phyloP scores from a whole-genome alignment of 352 stramenopile species.

The Phytophthora pistaciae region DNA sequence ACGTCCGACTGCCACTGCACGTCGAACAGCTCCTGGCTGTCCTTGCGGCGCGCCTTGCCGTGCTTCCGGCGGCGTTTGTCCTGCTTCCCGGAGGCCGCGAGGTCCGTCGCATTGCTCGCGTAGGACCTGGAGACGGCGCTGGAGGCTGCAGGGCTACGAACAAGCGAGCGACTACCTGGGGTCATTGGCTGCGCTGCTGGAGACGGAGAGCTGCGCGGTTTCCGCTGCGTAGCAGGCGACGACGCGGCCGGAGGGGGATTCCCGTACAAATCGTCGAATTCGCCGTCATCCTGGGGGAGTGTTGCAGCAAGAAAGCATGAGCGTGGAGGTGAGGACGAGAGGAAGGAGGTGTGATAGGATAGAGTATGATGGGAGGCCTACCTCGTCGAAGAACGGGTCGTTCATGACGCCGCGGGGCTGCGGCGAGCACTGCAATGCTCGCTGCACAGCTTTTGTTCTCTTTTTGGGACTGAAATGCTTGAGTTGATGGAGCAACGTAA shows the following conservation, averaged over 20 bases:
- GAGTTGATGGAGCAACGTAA: background rate
- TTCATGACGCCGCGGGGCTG: conserved; percentile 28
- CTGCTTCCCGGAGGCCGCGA: conserved; percentile 17
- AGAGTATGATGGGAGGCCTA: background rate
- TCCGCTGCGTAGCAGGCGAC: conserved; percentile 1
- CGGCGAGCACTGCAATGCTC: background rate
- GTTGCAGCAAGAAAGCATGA: conserved; percentile 8
- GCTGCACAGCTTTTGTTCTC: conserved; percentile 4
- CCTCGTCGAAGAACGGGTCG: conserved; percentile 52
- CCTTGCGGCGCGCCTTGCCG: conserved; percentile 46
- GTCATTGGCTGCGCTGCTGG: conserved; percentile 1
- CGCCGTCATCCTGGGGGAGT: conserved; percentile 62
- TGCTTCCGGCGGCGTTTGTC: conserved; percentile 21
- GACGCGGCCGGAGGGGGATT: conserved; percentile 21
- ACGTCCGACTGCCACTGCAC: conserved; percentile 71
- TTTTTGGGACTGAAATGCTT: conserved; percentile 7
- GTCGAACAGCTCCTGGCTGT: conserved; percentile 71
- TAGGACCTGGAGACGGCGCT: conserved; percentile 37
- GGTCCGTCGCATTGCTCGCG: conserved; percentile 31
- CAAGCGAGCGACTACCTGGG: conserved; percentile 1
- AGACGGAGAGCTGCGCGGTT: conserved; percentile 15
- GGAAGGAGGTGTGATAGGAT: background rate
- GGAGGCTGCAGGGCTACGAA: conserved; percentile 24
- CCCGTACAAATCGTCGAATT: conserved; percentile 83
- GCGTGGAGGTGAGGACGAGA: conserved; percentile 7